phyloP scores from a whole-genome alignment of 1,284 basidiomycete species.

The Pyrrhoderma lamaoense region DNA sequence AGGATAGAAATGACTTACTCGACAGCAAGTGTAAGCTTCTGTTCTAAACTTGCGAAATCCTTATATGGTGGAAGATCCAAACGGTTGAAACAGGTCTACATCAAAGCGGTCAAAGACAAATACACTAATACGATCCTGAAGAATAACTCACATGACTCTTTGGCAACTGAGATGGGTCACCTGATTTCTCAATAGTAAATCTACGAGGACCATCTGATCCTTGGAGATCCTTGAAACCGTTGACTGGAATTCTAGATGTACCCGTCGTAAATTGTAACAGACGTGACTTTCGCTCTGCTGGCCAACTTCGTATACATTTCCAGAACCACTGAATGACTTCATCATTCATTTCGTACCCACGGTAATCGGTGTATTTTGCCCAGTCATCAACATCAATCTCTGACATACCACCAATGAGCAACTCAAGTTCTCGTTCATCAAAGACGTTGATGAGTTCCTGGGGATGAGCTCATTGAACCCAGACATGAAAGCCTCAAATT shows the following conservation, averaged over 20 bases:
- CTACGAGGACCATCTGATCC: slow-evolving; percentile 93
- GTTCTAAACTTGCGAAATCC: slow-evolving; percentile 83
- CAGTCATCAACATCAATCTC: slow-evolving; percentile 94
- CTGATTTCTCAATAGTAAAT: slow-evolving; percentile 94
- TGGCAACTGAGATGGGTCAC: slow-evolving; percentile 85
- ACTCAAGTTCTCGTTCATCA: slow-evolving; percentile 94
- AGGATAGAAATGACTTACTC: slow-evolving; percentile 46
- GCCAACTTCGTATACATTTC: slow-evolving; percentile 96
- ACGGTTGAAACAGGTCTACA: slow-evolving; percentile 83
- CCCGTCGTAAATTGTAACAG: slow-evolving; percentile 96
- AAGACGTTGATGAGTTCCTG: slow-evolving; percentile 95
- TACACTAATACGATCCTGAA: not conserved
- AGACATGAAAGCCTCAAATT: slow-evolving; percentile 93
- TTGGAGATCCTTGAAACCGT: slow-evolving; percentile 98
- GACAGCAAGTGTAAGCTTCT: slow-evolving; percentile 84
- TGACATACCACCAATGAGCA: slow-evolving; percentile 97
- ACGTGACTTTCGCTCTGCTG: slow-evolving; percentile 91
- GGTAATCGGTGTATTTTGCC: slow-evolving; percentile 83
- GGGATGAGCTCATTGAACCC: slow-evolving; percentile 96
- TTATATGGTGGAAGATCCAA: slow-evolving; percentile 90
- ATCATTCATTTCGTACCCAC: slow-evolving; percentile 80
- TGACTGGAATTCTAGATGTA: slow-evolving; percentile 95
- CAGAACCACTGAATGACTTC: slow-evolving; percentile 99
- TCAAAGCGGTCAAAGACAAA: not conserved
- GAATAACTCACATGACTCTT: slow-evolving; percentile 49